These are phyloP conservation scores for Corylus avellana DNA, from an alignment of 306 rosid genomes.

Conservation along the genomic window DNA sequence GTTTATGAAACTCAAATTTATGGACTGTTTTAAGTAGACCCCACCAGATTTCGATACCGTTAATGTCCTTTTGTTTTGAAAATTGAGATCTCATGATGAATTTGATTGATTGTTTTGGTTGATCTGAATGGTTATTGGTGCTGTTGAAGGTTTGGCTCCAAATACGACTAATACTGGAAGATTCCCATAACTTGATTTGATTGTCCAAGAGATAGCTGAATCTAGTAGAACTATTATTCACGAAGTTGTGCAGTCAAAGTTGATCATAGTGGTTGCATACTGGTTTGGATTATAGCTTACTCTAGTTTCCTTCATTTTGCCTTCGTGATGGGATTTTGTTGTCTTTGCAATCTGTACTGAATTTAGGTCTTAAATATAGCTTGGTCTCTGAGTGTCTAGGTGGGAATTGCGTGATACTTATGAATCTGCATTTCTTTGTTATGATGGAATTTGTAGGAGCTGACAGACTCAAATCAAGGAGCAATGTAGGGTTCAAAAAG, in stretches of 20 bases:
- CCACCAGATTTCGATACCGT: slow-evolving; percentile 33
- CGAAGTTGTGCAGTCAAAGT: slow-evolving; percentile 10
- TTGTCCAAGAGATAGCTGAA: slow-evolving; percentile 9
- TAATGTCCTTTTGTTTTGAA: slow-evolving; percentile 5
- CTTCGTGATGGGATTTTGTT: neutral
- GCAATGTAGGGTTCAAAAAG: slow-evolving; percentile 62
- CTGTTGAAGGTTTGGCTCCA: slow-evolving; percentile 15
- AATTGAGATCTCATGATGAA: slow-evolving; percentile 39
- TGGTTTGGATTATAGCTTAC: slow-evolving; percentile 22
- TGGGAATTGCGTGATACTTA: slow-evolving; percentile 16
- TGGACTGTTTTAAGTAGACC: slow-evolving; percentile 31
- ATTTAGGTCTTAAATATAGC: neutral
- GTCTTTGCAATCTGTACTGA: neutral
- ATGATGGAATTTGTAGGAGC: slow-evolving; percentile 50
- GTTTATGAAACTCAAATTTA: slow-evolving; percentile 17
- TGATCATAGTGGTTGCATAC: neutral
- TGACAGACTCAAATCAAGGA: slow-evolving; percentile 62
- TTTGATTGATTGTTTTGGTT: slow-evolving; percentile 23
- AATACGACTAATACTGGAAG: neutral
- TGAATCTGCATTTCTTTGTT: slow-evolving; percentile 29
- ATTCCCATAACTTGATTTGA: slow-evolving; percentile 7
- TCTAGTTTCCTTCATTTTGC: slow-evolving; percentile 14
- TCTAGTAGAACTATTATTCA: slow-evolving; percentile 5
- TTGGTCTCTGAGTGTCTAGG: neutral
- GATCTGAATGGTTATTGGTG: slow-evolving; percentile 23